Base-by-base conservation (phyloP, 1,284 basidiomycete genomes). In the Butyriboletus appendiculatus region DNA sequence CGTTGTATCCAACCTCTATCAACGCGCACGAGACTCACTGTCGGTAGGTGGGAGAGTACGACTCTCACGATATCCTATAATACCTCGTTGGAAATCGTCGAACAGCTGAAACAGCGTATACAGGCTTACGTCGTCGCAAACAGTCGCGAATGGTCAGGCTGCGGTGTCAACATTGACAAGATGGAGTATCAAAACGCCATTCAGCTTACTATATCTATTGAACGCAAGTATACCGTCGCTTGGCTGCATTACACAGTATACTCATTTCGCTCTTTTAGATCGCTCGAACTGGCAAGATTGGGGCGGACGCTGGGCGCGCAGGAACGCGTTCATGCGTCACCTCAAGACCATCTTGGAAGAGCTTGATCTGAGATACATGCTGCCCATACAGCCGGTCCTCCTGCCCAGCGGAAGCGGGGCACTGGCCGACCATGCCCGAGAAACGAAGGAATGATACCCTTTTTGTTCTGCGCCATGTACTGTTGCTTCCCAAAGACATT, bases 221-320 rank as follows among this genome's bases (percentile, higher is more conserved):
- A 94, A 71, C 91, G 90, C 82, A 75, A 75, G 84, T 77, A 30
- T 41, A 34, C 28, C 20, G 7, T 37, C 35, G 10, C 41, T 11
- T 41, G 20, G 15, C 53, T 50, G 48, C 22, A 28, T 50, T n/a
- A 5, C 1, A 7, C 7, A 7, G n/a, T 18, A 30, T 34, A 26
- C 55, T 73, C n/a, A 68, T 52, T 14, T 44, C 33, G 24, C 16
- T 26, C 22, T 15, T 42, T 41, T 56, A 87, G 86, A 90, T 69
- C 84, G 86, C 52, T 79, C 85, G 38, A 92, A 92, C 67, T 93
- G 90, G 90, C 91, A 93, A 68, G 89, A 92, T 61, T 93, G 91
- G 90, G 89, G 88, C 49, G 88, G 82, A 14, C 79, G 90, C 52
- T 92, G 86, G 87, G 75, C 73, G 11, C 81, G 87, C 42, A 82